Evolutionary conservation across 2,329 filamentous ascomycete species (phyloP).

Genomic region (Aspergillus neotritici): DNA sequence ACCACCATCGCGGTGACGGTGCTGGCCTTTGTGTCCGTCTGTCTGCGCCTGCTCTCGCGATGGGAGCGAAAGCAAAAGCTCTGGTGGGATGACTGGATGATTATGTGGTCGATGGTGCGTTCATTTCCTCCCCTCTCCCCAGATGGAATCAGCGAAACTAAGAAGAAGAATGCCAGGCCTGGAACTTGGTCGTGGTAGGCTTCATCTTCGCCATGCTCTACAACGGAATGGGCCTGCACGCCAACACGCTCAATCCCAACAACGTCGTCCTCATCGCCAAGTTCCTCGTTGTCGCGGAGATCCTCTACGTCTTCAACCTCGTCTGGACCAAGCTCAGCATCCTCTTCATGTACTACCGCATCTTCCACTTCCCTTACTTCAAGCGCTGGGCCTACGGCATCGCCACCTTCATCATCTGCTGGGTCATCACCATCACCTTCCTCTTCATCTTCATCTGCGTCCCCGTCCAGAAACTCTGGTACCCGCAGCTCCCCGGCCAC

Average conservation of each 20-base stretch:
- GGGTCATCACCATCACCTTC: slow-evolving; percentile 26
- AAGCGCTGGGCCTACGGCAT: slow-evolving; percentile 25
- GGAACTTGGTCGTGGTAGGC: slow-evolving; percentile 35
- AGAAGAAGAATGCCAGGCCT: slow-evolving; percentile 9
- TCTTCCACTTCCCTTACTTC: slow-evolving; percentile 24
- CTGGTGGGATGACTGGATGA: slow-evolving; percentile 51
- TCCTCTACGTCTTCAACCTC: slow-evolving; percentile 34
- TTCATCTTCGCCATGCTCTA: slow-evolving; percentile 48
- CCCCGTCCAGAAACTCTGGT: slow-evolving; percentile 25
- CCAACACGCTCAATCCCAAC: slow-evolving; percentile 31
- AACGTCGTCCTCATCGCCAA: slow-evolving; percentile 30
- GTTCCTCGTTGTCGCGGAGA: slow-evolving; percentile 36
- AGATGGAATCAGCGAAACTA: neutral
- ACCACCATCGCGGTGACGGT: slow-evolving; percentile 41
- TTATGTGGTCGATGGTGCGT: slow-evolving; percentile 46
- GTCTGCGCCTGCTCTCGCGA: slow-evolving; percentile 40
- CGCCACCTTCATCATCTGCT: slow-evolving; percentile 20
- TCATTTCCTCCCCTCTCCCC: neutral
- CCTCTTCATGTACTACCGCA: slow-evolving; percentile 26
- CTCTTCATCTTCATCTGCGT: slow-evolving; percentile 27
- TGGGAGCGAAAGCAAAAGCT: slow-evolving; percentile 40
- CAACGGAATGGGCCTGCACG: slow-evolving; percentile 46
- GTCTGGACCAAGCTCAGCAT: slow-evolving; percentile 26
- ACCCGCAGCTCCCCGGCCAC: slow-evolving; percentile 19
- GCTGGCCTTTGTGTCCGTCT: slow-evolving; percentile 36